These are phyloP conservation scores for Dovyalis caffra DNA, from an alignment of 345 rosid genomes.

Conservation along the genomic window DNA sequence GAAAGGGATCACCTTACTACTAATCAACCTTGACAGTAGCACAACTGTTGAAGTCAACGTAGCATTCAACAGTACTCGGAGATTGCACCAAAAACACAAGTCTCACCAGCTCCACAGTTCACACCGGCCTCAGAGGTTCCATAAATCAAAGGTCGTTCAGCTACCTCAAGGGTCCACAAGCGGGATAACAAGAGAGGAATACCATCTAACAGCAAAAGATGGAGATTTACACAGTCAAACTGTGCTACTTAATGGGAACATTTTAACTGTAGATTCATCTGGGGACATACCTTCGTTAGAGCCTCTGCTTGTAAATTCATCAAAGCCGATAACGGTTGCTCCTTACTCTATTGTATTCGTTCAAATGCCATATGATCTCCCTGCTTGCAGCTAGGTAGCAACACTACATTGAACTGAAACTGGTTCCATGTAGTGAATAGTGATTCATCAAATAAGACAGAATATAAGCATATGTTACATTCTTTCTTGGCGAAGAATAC, in stretches of 20 bases:
- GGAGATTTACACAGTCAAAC: constrained; percentile 77
- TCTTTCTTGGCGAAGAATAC: constrained; percentile 2
- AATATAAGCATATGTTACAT: constrained; percentile 2
- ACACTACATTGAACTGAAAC: constrained; percentile 10
- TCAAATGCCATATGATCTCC: constrained; percentile 50
- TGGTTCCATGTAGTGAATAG: constrained; percentile 8
- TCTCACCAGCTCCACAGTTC: constrained; percentile 15
- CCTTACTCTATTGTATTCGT: constrained; percentile 73
- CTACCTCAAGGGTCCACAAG: constrained; percentile 21
- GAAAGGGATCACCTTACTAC: constrained; percentile 69
- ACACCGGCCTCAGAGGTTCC: constrained; percentile 12
- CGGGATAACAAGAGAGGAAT: constrained; percentile 63
- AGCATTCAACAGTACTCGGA: constrained; percentile 32
- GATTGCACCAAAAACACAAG: constrained; percentile 28
- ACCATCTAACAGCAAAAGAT: constrained; percentile 73
- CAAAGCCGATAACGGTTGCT: constrained; percentile 48
- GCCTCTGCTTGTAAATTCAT: constrained; percentile 46
- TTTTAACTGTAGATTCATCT: constrained; percentile 46
- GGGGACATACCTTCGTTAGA: constrained; percentile 70
- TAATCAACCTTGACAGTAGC: constrained; percentile 71
- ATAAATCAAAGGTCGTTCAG: constrained; percentile 9
- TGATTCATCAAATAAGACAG: constrained; percentile 14
- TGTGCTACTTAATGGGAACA: constrained; percentile 79
- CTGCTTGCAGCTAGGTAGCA: constrained; percentile 45
- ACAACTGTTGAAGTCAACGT: constrained; percentile 47